Base-by-base conservation (phyloP, 345 rosid genomes). In the Gossypium raimondii region DNA sequence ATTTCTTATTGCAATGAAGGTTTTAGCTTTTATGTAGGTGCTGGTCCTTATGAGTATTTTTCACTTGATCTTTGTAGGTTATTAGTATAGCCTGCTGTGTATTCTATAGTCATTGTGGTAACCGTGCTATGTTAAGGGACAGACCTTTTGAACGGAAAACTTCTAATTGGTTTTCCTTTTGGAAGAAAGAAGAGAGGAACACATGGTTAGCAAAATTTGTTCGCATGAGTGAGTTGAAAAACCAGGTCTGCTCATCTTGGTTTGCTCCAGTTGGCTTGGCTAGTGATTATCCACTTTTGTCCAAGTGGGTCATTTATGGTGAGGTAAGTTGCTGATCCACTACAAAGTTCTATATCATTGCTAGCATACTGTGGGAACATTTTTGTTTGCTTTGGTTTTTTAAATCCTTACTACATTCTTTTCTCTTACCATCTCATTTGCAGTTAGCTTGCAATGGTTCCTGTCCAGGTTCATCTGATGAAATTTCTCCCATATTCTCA, bases 181-280 rank as follows among this genome's bases (percentile, higher is more conserved):
- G 89, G 90, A 85, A 81, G 72, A 92, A 87, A 83, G 85, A 74
- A 60, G 90, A 88, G 81, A 86, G 85, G 65, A 90, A 85, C 73
- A 85, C 93, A 60, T 93, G 85, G 96, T 82, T 95, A 75, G 83
- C 89, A 18, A 88, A 88, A 76, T 87, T 95, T 68, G 51, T 93
- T 77, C 91, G 82, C 55, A 88, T 95, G 86, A 85, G 85, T 73
- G 97, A 95, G 89, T 85, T 93, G 81, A 95, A 93, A 86, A 93
- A 95, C 75, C 90, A 93, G 83, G 92, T 95, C 64, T 95, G 99
- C 83, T 91, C 90, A 13, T 95, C 99, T 60, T 95, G 99, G 99
- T 95, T 95, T 87, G 99, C 98, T 79, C 98, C 99, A 8, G 99
- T 95, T 81, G 99, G 99, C 70, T 91, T 97, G 78, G 99, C 98